These are phyloP conservation scores for Populus trichocarpa DNA, from an alignment of 441 rosid species.

Conservation along the genomic window DNA sequence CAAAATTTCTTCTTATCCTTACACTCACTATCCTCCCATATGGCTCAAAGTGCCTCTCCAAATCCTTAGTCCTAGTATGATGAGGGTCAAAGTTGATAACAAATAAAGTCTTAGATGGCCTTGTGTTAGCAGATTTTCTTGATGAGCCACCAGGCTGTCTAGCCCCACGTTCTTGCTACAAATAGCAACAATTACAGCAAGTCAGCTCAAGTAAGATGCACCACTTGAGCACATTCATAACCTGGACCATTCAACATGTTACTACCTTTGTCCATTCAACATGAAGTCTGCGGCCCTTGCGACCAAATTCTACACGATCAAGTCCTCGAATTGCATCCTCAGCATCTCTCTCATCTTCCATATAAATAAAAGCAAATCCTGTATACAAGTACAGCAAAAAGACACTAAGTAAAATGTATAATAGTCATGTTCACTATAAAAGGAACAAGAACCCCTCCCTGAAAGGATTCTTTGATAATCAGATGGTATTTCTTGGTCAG, in stretches of 20 bases:
- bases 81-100: slow-evolving; percentile 91
- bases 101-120: slow-evolving; percentile 90
- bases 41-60: slow-evolving; percentile 92
- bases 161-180: slow-evolving; percentile 76
- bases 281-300: slow-evolving; percentile 91
- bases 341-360: slow-evolving; percentile 99
- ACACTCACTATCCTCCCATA: slow-evolving; percentile 82
- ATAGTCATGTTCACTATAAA: background rate
- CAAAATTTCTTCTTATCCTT: slow-evolving; percentile 93
- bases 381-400: slow-evolving; percentile 15
- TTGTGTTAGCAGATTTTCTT: slow-evolving; percentile 55
- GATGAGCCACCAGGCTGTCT: slow-evolving; percentile 56
- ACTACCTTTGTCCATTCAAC: slow-evolving; percentile 95
- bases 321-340: slow-evolving; percentile 93
- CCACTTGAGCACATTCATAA: background rate
- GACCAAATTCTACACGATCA: slow-evolving; percentile 79
- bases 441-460: slow-evolving; percentile 30
- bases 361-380: slow-evolving; percentile 93
- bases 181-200: slow-evolving; percentile 6
- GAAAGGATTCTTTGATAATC: slow-evolving; percentile 27
- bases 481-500: slow-evolving; percentile 25
- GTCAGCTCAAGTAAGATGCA: background rate
- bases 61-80: slow-evolving; percentile 72
- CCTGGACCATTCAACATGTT: background rate
- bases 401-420: background rate